A percentile compares a stretch with the other conserved stretches of the same genome.
Evolutionary conservation across 2,329 filamentous ascomycete genomes (phyloP).

Genomic region (Magnaporthiopsis rhizophila): DNA sequence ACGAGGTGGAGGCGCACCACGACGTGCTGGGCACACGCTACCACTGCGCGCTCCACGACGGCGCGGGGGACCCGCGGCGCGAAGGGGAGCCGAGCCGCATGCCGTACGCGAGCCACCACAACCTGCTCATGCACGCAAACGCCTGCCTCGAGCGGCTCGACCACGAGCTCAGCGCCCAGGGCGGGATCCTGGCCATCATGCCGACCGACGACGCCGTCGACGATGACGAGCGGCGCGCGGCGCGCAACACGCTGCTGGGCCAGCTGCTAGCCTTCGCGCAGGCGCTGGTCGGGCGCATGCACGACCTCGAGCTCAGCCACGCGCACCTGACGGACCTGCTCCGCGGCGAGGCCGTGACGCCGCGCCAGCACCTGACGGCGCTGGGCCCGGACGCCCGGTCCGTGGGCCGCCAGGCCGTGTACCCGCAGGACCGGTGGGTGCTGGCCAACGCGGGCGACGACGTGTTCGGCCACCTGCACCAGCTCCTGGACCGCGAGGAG

Average conservation of each 20-base stretch:
- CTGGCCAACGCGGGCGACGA: slow-evolving; percentile 47
- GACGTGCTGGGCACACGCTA: slow-evolving; percentile 33
- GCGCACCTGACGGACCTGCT: slow-evolving; percentile 42
- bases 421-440: slow-evolving; percentile 47
- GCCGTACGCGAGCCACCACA: slow-evolving; percentile 39
- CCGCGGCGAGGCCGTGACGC: slow-evolving; percentile 39
- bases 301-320: slow-evolving; percentile 48
- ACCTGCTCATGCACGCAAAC: slow-evolving; percentile 49
- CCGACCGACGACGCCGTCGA: slow-evolving; percentile 31
- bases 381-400: slow-evolving; percentile 44
- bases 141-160: slow-evolving; percentile 52
- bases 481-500: slow-evolving; percentile 38
- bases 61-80: slow-evolving; percentile 15
- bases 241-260: slow-evolving; percentile 45
- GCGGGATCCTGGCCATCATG: slow-evolving; percentile 47
- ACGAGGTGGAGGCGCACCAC: slow-evolving; percentile 34
- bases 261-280: slow-evolving; percentile 49
- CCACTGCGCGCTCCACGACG: slow-evolving; percentile 36
- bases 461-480: slow-evolving; percentile 37
- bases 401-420: slow-evolving; percentile 41
- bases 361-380: slow-evolving; percentile 42
- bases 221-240: slow-evolving; percentile 26
- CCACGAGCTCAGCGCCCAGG: slow-evolving; percentile 47
- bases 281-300: slow-evolving; percentile 44
- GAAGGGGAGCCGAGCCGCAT: slow-evolving; percentile 16